Percentiles rank a stretch among this genome's conserved stretches.
Conservation (phyloP, 768 basidiomycete species). For the Leccinum uliginosum region DNA sequence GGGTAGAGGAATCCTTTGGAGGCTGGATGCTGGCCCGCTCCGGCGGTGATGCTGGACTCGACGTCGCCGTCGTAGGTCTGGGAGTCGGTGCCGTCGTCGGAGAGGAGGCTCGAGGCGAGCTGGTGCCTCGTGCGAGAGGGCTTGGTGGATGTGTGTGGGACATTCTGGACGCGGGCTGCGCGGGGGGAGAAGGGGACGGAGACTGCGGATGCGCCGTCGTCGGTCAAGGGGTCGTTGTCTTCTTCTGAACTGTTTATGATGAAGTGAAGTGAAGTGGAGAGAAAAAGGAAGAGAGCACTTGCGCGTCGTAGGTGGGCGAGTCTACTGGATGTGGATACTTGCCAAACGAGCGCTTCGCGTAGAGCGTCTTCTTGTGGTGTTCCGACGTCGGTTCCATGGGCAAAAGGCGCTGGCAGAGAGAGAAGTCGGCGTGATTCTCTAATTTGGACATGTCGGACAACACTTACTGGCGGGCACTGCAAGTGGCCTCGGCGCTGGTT, state of each 20-base stretch:
- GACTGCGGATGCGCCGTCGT: conserved; percentile 58
- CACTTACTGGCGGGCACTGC: background rate
- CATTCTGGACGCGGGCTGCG: conserved; percentile 25
- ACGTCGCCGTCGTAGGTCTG: conserved; percentile 91
- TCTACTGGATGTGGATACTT: conserved; percentile 59
- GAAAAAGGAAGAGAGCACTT: conserved; percentile 18
- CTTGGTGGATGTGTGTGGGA: conserved; percentile 23
- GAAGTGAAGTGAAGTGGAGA: too few species aligned
- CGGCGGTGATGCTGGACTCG: conserved; percentile 69
- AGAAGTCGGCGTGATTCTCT: background rate
- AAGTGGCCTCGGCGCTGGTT: conserved; percentile 7
- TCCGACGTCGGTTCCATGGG: conserved; percentile 23
- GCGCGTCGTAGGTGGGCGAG: conserved; percentile 78
- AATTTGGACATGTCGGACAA: background rate
- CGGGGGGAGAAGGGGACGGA: conserved; percentile 36
- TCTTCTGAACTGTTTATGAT: conserved; percentile 66
- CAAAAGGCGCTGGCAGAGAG: background rate
- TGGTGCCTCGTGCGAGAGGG: conserved; percentile 42
- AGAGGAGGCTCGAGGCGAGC: conserved; percentile 50
- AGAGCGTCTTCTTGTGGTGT: conserved; percentile 32
- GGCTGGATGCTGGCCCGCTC: conserved; percentile 38
- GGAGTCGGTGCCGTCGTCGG: conserved; percentile 74
- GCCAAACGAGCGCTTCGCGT: conserved; percentile 62
- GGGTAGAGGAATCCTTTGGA: conserved; percentile 26
- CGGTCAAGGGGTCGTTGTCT: conserved; percentile 83